Percentiles rank a stretch among this genome's conserved stretches.
Evolutionary conservation across 306 rosid genomes (phyloP).

Genomic region (Prunus kanzakura): DNA sequence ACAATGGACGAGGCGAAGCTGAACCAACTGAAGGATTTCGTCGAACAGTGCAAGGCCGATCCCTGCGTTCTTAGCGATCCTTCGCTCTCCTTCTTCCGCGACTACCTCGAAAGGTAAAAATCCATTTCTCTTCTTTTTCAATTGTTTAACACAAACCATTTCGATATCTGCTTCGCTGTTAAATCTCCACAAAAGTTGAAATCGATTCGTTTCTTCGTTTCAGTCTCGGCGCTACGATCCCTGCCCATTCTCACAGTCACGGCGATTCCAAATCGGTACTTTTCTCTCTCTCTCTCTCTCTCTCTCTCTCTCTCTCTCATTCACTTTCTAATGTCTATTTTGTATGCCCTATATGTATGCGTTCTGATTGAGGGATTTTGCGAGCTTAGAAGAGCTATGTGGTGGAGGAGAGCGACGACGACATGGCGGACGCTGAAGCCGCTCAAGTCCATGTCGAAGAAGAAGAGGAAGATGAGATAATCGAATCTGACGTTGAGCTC

Average conservation of each 20-base stretch:
- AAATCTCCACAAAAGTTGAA: background rate
- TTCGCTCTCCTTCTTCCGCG: conserved; percentile 89
- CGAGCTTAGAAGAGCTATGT: conserved; percentile 28
- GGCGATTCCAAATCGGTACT: conserved; percentile 56
- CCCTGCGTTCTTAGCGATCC: conserved; percentile 77
- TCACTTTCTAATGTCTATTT: background rate
- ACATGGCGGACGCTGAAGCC: conserved; percentile 37
- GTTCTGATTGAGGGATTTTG: conserved; percentile 4
- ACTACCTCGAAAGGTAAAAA: conserved; percentile 65
- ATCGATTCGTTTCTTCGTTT: background rate
- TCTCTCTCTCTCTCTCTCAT: background rate
- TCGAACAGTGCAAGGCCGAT: conserved; percentile 71
- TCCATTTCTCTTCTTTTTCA: background rate
- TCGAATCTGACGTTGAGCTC: conserved; percentile 82
- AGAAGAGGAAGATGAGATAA: conserved; percentile 68
- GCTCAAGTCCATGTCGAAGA: conserved; percentile 42
- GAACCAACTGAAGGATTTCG: conserved; percentile 60
- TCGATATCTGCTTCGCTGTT: background rate
- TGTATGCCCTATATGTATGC: background rate
- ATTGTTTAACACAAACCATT: background rate
- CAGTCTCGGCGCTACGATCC: conserved; percentile 74
- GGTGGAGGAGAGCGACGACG: conserved; percentile 78
- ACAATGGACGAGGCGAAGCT: conserved; percentile 69
- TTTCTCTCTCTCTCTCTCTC: background rate
- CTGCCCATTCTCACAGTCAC: conserved; percentile 34